Percentiles rank a stretch among this genome's conserved stretches.
phyloP scores from a whole-genome alignment of 1,284 basidiomycete genomes.

The Anthracocystis setariae region DNA sequence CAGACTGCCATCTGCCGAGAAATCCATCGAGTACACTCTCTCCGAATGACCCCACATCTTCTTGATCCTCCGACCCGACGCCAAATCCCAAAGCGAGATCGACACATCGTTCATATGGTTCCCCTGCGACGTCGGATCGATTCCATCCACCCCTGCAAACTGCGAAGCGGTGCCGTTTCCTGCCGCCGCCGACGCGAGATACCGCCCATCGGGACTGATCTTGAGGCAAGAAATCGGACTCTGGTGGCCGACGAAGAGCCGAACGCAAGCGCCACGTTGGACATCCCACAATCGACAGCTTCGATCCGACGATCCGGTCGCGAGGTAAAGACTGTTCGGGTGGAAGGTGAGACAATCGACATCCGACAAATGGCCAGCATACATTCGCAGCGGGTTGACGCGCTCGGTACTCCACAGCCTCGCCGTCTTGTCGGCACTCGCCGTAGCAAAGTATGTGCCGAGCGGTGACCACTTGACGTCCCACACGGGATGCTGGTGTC shows the following conservation, averaged over 20 bases:
- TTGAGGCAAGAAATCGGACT: conserved; percentile 87
- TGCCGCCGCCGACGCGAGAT: conserved; percentile 80
- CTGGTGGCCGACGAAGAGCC: conserved; percentile 95
- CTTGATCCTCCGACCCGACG: conserved; percentile 90
- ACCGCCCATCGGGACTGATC: conserved; percentile 91
- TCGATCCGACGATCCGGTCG: conserved; percentile 95
- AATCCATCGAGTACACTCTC: conserved; percentile 87
- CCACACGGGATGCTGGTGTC: conserved; percentile 98
- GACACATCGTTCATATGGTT: conserved; percentile 77
- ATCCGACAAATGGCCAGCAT: conserved; percentile 94
- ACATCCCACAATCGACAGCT: conserved; percentile 97
- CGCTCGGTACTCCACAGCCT: conserved; percentile 96
- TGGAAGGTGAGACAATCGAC: conserved; percentile 97
- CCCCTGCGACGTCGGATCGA: conserved; percentile 16
- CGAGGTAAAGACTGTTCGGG: conserved; percentile 95
- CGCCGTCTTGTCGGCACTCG: conserved; percentile 91
- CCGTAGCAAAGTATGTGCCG: conserved; percentile 98
- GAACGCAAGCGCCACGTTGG: conserved; percentile 90
- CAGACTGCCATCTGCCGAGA: conserved; percentile 88
- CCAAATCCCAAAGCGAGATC: conserved; percentile 96
- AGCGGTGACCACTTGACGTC: conserved; percentile 97
- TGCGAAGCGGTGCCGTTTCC: conserved; percentile 48
- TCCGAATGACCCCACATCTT: conserved; percentile 94
- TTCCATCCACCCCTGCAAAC: conserved; percentile 30
- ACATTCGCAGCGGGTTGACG: conserved; percentile 85